Evolutionary conservation across 2,329 filamentous ascomycete species (phyloP), one percentile per base, ranked within the genome.

Genomic region (Trichoderma sp.): DNA sequence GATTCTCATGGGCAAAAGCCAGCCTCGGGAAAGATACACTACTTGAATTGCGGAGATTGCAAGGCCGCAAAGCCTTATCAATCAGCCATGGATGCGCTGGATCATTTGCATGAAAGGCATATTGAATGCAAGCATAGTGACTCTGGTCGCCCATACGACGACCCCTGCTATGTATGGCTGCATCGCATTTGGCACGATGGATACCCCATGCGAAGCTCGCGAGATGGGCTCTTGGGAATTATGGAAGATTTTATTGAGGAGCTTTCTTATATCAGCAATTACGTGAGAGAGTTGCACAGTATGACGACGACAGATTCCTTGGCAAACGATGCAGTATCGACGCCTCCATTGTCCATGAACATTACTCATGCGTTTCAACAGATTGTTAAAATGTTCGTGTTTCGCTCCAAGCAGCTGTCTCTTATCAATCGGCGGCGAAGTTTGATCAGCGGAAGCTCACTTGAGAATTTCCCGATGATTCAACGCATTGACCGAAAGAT

Each of bases 81-180:
- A 27, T 63, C 61, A 11, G 47, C 61, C 1, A 27, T 11, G 21
- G 24, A 27, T n/a, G 61, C 61, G 5, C 21, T 63, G 16, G 11
- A 53, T 5, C 67, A 69, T 57, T 43, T 69, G 8, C 67, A 69
- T 31, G 29, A 27, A 40, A 55, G 52, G 10, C 67, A 69, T 19
- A 57, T 57, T 14, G 27, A 65, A 21, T 69, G 59, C 49, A 16
- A 14, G 6, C 61, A 40, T 53, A n/a, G 10, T 14, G 31, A 49
- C 2, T 56, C 16, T 19, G 43, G 43, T 4, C 24, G 65, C 16
- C 67, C 67, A 31, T 68, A 65, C 6, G 67, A 69, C 13, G 67
- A 69, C 27, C 67, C 59, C 37, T 69, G 67, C 31, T 69, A 64
- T 43, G 67, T 57, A 43, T 69, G 67, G 67, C 37, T 69, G 13